Conservation (phyloP, 2,329 filamentous ascomycete genomes). For the Rhinocladiella mackenziei region DNA sequence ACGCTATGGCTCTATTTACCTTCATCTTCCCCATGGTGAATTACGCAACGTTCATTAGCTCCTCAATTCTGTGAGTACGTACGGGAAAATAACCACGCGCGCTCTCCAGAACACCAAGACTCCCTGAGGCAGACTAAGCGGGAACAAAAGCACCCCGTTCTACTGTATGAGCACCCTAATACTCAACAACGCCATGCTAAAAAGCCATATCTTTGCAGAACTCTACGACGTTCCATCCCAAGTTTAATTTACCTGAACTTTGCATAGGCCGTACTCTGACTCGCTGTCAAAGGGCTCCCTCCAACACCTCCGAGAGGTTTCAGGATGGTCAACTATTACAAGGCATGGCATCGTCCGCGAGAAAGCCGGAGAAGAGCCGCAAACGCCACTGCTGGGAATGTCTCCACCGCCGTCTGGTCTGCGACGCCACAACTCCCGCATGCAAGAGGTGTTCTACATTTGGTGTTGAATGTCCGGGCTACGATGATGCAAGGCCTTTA, state of each 20-base stretch:
- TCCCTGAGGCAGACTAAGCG: slow-evolving; percentile 62
- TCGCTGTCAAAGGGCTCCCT: too few species aligned
- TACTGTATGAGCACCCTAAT: slow-evolving; percentile 66
- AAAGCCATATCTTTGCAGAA: too few species aligned
- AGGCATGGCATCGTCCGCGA: too few species aligned
- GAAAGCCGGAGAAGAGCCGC: neutral
- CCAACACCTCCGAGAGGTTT: too few species aligned
- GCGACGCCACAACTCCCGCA: neutral
- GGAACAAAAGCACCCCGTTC: slow-evolving; percentile 53
- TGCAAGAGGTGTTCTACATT: neutral
- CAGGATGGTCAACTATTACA: too few species aligned
- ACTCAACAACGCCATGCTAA: slow-evolving; percentile 81
- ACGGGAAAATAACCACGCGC: slow-evolving; percentile 75
- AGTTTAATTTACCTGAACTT: too few species aligned
- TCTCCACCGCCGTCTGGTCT: neutral
- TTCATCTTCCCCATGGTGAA: too few species aligned
- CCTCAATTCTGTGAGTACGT: slow-evolving; percentile 66
- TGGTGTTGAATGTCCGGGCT: neutral
- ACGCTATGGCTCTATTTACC: too few species aligned
- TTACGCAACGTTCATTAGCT: too few species aligned
- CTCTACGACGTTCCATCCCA: too few species aligned
- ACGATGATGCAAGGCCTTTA: neutral
- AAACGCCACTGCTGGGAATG: neutral
- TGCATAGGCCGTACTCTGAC: too few species aligned
- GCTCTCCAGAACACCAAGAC: slow-evolving; percentile 74